Evolutionary conservation across 495 filamentous ascomycete species (phyloP).

Genomic region (Penicillium bovifimosum): DNA sequence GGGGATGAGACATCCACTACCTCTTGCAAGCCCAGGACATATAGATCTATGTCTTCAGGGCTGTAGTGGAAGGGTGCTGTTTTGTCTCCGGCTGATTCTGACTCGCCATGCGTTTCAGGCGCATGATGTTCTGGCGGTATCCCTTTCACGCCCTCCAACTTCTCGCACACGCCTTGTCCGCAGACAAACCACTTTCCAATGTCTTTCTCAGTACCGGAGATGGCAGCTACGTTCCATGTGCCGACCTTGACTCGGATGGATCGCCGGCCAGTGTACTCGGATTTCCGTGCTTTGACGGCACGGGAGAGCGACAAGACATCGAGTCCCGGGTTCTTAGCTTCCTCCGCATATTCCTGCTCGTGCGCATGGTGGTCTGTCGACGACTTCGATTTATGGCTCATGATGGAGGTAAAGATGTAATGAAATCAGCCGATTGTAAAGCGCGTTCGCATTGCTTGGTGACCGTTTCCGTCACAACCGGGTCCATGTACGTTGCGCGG

Average conservation of each 20-base stretch:
- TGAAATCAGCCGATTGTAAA: not conserved
- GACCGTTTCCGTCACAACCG: not conserved
- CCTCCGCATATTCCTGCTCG: slow-evolving; percentile 22
- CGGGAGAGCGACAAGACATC: slow-evolving; percentile 48
- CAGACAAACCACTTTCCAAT: slow-evolving; percentile 79
- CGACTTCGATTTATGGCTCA: slow-evolving; percentile 11
- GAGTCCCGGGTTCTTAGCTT: slow-evolving; percentile 11
- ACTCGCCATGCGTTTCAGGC: not conserved
- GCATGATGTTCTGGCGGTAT: slow-evolving; percentile 10
- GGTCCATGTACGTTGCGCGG: slow-evolving; percentile 3
- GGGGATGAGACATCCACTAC: slow-evolving; percentile 78
- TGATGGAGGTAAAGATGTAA: not conserved
- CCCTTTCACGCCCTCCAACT: slow-evolving; percentile 48
- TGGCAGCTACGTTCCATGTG: slow-evolving; percentile 89
- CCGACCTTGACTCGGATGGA: slow-evolving; percentile 79
- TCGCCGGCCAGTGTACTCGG: slow-evolving; percentile 68
- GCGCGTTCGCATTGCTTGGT: not conserved
- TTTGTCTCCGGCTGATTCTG: slow-evolving; percentile 2
- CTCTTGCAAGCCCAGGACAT: slow-evolving; percentile 87
- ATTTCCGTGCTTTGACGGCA: slow-evolving; percentile 61
- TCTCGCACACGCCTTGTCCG: slow-evolving; percentile 61
- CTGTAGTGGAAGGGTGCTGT: slow-evolving; percentile 14
- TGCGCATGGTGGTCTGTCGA: slow-evolving; percentile 14
- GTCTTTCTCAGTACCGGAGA: slow-evolving; percentile 77
- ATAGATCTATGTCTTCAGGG: slow-evolving; percentile 69